Conservation (phyloP, 1,284 basidiomycete genomes). For the Ustilago cynodontis region DNA sequence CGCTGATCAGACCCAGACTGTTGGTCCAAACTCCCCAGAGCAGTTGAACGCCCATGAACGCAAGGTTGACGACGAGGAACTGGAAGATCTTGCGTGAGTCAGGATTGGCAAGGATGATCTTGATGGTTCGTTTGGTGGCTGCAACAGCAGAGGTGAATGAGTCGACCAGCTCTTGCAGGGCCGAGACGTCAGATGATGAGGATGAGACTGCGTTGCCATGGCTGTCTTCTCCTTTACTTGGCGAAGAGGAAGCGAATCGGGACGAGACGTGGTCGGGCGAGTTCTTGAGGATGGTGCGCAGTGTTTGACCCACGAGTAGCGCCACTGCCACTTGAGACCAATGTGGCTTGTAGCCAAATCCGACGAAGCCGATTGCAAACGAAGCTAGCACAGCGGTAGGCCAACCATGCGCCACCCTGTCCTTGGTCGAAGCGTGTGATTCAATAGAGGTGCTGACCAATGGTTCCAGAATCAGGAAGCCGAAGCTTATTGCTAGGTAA, state of each 20-base stretch:
- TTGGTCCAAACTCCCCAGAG: conserved; percentile 91
- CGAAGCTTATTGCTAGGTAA: conserved; percentile 61
- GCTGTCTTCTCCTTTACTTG: conserved; percentile 6
- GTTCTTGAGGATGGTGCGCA: conserved; percentile 60
- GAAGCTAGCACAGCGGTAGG: conserved; percentile 59
- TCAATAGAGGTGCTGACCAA: conserved; percentile 64
- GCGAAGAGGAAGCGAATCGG: conserved; percentile 34
- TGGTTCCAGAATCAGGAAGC: conserved; percentile 61
- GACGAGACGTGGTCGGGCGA: conserved; percentile 60
- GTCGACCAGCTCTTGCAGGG: conserved; percentile 41
- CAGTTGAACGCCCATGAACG: conserved; percentile 83
- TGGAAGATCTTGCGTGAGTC: conserved; percentile 97
- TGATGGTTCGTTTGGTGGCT: conserved; percentile 72
- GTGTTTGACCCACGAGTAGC: conserved; percentile 54
- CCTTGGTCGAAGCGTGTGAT: conserved; percentile 56
- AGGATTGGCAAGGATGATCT: conserved; percentile 87
- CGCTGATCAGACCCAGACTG: conserved; percentile 93
- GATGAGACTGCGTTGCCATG: conserved; percentile 4
- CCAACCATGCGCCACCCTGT: conserved; percentile 65
- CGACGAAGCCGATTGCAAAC: conserved; percentile 60
- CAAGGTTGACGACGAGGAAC: conserved; percentile 93
- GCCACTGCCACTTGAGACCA: conserved; percentile 50
- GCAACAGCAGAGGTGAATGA: conserved; percentile 30
- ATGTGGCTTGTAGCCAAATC: conserved; percentile 50
- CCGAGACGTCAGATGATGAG: conserved; percentile 40